A percentile compares a stretch with the other conserved stretches of the same genome.
Evolutionary conservation across 2,329 filamentous ascomycete genomes (phyloP).

Genomic region (Claviceps cyperi): DNA sequence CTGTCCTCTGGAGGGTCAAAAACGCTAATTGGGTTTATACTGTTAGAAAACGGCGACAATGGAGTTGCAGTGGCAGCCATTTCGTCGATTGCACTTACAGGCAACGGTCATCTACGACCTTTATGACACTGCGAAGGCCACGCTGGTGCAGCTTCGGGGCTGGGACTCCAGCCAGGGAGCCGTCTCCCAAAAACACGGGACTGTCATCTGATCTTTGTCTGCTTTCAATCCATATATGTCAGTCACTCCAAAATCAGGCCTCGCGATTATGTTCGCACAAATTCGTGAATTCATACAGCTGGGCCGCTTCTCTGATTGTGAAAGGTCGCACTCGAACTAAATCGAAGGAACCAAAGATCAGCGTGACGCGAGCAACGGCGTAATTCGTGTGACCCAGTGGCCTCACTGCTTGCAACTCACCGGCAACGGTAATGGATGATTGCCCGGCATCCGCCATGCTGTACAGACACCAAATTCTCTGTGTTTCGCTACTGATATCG

Average conservation of each 20-base stretch:
- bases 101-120: conserved; percentile 91
- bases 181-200: conserved; percentile 88
- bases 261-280: neutral
- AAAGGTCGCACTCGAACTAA: conserved; percentile 57
- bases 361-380: neutral
- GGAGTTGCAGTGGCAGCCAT: neutral
- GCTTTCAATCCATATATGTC: conserved; percentile 1
- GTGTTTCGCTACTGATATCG: neutral
- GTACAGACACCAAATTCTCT: conserved; percentile 1
- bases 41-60: neutral
- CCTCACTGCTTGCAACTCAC: conserved; percentile 18
- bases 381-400: conserved; percentile 2
- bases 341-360: neutral
- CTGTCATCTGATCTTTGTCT: conserved; percentile 63
- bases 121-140: conserved; percentile 82
- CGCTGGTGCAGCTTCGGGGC: conserved; percentile 74
- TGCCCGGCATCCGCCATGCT: conserved; percentile 17
- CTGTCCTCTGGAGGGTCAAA: conserved; percentile 96
- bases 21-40: conserved; percentile 41
- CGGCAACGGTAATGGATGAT: conserved; percentile 45
- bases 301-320: conserved; percentile 85
- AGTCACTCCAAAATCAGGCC: neutral
- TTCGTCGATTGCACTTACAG: conserved; percentile 48
- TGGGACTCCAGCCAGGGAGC: conserved; percentile 76
- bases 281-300: conserved; percentile 43